These are phyloP conservation scores for Xylaria polymorpha DNA, from an alignment of 2,329 filamentous ascomycete genomes.

Conservation along the genomic window DNA sequence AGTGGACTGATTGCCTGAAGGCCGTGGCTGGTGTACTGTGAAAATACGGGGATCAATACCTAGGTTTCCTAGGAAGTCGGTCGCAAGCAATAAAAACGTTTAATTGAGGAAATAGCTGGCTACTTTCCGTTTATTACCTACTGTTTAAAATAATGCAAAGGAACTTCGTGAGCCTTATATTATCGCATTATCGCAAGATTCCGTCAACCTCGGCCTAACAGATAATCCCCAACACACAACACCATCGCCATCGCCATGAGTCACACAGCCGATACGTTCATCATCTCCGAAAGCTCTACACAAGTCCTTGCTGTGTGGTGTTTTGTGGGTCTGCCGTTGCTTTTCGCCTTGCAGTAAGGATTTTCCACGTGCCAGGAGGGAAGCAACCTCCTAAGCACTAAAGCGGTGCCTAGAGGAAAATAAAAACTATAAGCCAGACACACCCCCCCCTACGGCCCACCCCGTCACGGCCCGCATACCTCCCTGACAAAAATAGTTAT, in stretches of 20 bases:
- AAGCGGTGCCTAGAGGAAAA: conserved; percentile 46
- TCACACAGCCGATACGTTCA: conserved; percentile 71
- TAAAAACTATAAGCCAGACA: too few species aligned
- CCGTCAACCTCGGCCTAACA: conserved; percentile 40
- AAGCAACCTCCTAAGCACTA: conserved; percentile 46
- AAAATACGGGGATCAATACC: too few species aligned
- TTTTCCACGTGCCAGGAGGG: conserved; percentile 46
- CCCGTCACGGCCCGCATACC: too few species aligned
- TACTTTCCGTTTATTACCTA: too few species aligned
- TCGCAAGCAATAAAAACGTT: too few species aligned
- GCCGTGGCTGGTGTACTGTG: too few species aligned
- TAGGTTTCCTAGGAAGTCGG: too few species aligned
- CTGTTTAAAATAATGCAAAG: too few species aligned
- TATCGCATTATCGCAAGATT: conserved; percentile 40
- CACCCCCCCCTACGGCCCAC: too few species aligned
- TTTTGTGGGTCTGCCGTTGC: conserved; percentile 50
- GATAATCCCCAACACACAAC: conserved; percentile 52
- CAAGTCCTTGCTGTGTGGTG: conserved; percentile 14
- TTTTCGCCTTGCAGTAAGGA: conserved; percentile 50
- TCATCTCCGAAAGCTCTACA: neutral
- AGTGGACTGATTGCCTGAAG: too few species aligned
- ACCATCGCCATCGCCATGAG: conserved; percentile 76
- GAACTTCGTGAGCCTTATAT: conserved; percentile 37
- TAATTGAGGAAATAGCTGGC: too few species aligned
- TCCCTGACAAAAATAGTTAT: too few species aligned